Evolutionary conservation across 2,329 filamentous ascomycete species (phyloP), one percentile per base, ranked within the genome.

Genomic region (Gremmenia infestans): DNA sequence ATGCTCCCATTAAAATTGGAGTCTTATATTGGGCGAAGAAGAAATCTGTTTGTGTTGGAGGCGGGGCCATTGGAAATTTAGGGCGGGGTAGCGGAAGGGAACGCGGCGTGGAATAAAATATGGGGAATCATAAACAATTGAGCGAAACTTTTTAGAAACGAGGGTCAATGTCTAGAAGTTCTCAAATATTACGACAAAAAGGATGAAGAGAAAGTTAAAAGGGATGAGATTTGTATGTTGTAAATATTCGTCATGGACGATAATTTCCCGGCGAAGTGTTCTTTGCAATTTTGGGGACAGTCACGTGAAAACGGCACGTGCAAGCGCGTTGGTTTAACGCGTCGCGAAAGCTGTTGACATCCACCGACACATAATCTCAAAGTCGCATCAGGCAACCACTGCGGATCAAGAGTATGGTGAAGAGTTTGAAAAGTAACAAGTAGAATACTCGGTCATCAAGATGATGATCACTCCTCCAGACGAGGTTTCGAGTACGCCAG

Each of bases 381-480:
- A 32, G 28, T 32, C 28, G 28, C 28, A 11, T 32, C 28, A 32
- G 28, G 9, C 28, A 32, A 32, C 28, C 28, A 32, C 28, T 32
- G 1, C 9, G 9, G 4, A 32, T 32, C 28, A 32, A 32, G 4
- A 32, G 28, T 32, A 12, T 32, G 28, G 28, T 32, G 28, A 32
- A 32, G 9, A 12, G 28, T 32, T 37, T 43, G 37, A 25, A 28
- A 14, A 43, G 17, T 36, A 36, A 23, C 4, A 25, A 50, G 11
- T 37, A 8, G 19, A 32, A 25, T 15, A 35, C 17, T n/a, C 42
- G 54, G 43, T 48, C 17, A 25, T 42, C 52, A 50, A 35, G 7
- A 65, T 60, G 56, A 66, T 67, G 60, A 66, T 67, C 48, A 65
- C 64, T 45, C 62, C 66, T 42, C 65, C 63, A 8, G 61, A 64